Evolutionary conservation across 179 eudicot genomes (phyloP), one percentile per base, ranked within the genome.

Genomic region (Silene vulgaris): DNA sequence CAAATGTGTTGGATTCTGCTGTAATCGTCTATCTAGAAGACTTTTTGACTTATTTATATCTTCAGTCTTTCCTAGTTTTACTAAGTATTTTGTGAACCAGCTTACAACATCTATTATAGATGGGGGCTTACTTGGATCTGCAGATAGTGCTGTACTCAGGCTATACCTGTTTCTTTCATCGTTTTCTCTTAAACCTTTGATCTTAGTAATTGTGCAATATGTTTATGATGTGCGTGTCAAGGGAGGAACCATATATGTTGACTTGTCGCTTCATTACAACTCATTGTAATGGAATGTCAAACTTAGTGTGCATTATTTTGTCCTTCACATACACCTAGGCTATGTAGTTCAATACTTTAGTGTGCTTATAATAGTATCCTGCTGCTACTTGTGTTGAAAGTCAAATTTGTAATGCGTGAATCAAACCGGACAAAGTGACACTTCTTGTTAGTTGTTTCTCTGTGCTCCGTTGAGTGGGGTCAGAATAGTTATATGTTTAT

Each of bases 81-180:
- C 11, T 62, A 20, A 23, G 28, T 62, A 62, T 62, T 62, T 60
- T 8, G 12, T 62, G 30, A 62, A 21, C 29, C 66, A 62, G 66
- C 14, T 62, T 62, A 11, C 66, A 11, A 0, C 66, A 20, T 62
- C 60, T 16, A 56, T 14, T 56, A 3, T 56, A 56, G 60, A 16
- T 16, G 60, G 60, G 60, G 60, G 60, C n/a, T 56, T 56, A 56
- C 20, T 56, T 56, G 1, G 60, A 56, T 56, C 7, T 56, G 60
- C 60, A 62, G 14, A 7, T 62, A 62, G 29, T 62, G 30, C 66
- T 23, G 21, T 62, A 23, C 66, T 62, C 30, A 62, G 66, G 66
- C 30, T 62, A 23, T 62, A 8, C 30, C 13, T 21, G 8, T 8
- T 62, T 62, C 8, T 62, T 20, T 23, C 13, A 62, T 62, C 1